These are phyloP conservation scores for Austroboletus rostrupii DNA, from an alignment of 1,284 basidiomycete genomes.

Conservation along the genomic window DNA sequence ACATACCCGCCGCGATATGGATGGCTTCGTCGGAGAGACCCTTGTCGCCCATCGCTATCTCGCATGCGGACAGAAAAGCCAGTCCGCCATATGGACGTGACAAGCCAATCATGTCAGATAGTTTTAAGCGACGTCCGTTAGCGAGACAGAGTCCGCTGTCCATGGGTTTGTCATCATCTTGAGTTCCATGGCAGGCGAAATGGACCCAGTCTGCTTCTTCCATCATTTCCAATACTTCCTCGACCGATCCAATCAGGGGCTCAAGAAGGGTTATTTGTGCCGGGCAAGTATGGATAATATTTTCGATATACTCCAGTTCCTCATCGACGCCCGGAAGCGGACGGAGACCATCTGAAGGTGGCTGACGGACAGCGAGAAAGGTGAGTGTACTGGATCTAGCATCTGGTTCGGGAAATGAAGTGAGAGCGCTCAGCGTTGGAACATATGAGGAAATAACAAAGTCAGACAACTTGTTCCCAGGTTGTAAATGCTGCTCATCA, in stretches of 20 bases:
- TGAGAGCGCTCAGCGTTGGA: not conserved
- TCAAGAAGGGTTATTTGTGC: not conserved
- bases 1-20: not conserved
- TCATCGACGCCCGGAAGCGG: not conserved
- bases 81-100: not conserved
- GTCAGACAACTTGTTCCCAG: not conserved
- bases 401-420: not conserved
- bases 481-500: not conserved
- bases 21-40: no score
- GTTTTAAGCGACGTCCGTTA: not conserved
- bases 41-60: no score
- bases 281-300: not conserved
- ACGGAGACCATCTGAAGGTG: not conserved
- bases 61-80: not conserved
- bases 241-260: not conserved
- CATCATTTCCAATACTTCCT: not conserved
- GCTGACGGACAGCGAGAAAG: not conserved
- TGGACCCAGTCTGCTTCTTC: not conserved
- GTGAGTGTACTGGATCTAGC: not conserved
- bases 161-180: not conserved
- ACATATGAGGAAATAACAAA: not conserved
- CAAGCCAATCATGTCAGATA: not conserved
- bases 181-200: not conserved
- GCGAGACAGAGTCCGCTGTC: not conserved
- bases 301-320: not conserved